A percentile compares a stretch with the other conserved stretches of the same genome.
These are phyloP conservation scores for Hydnomerulius pinastri DNA, from an alignment of 768 basidiomycete species.

Conservation along the genomic window DNA sequence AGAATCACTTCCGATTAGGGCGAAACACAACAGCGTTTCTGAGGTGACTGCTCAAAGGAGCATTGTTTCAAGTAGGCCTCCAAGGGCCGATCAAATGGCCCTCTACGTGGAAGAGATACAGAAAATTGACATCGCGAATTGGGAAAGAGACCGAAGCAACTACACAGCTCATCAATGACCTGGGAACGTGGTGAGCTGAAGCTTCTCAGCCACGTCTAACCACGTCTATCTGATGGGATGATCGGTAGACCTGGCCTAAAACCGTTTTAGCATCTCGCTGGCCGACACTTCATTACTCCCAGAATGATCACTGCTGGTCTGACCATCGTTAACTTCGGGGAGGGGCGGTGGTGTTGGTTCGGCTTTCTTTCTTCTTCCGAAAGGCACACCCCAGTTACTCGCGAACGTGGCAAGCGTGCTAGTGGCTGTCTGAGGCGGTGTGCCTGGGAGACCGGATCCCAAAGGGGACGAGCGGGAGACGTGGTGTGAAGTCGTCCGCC, in stretches of 20 bases:
- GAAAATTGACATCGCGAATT: too few relatives aligned
- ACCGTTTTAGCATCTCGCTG: slow-evolving; percentile 38
- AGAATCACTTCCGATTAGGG: too few relatives aligned
- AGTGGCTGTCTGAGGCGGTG: slow-evolving; percentile 40
- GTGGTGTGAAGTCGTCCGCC: slow-evolving; percentile 64
- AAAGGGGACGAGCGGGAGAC: slow-evolving; percentile 52
- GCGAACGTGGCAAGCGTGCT: slow-evolving; percentile 59
- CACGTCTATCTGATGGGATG: not conserved
- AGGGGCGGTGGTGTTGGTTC: slow-evolving; percentile 8
- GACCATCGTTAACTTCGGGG: slow-evolving; percentile 29
- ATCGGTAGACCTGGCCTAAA: slow-evolving; percentile 11
- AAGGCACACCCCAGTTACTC: slow-evolving; percentile 65
- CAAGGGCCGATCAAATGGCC: too few relatives aligned
- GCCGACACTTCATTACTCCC: slow-evolving; percentile 34
- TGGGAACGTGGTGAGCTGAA: not conserved
- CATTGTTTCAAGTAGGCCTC: too few relatives aligned
- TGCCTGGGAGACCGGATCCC: slow-evolving; percentile 19
- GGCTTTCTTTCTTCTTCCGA: slow-evolving; percentile 53
- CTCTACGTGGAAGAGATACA: too few relatives aligned
- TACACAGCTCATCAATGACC: not conserved
- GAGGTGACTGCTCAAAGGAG: too few relatives aligned
- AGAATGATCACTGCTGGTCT: slow-evolving; percentile 16
- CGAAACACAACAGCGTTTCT: too few relatives aligned
- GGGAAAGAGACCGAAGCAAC: too few relatives aligned
- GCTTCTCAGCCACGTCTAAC: not conserved